phyloP scores from a whole-genome alignment of 768 basidiomycete species.

The Heimioporus sp. region DNA sequence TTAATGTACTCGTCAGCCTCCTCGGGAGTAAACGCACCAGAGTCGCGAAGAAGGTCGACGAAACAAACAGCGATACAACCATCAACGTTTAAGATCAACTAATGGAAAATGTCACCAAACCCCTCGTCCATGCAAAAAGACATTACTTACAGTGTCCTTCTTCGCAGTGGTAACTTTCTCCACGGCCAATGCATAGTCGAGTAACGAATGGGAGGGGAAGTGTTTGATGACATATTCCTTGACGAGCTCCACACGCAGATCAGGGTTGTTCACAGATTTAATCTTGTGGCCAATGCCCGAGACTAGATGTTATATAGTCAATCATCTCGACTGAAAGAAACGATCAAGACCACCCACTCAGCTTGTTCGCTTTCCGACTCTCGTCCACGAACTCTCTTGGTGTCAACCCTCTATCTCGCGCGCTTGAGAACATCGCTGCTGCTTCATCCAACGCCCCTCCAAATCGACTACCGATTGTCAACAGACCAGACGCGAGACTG shows the following conservation, averaged over 20 bases:
- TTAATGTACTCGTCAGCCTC: slow-evolving; percentile 98
- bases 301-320: slow-evolving; percentile 44
- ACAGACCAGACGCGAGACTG: slow-evolving; percentile 90
- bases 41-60: slow-evolving; percentile 89
- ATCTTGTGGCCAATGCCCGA: slow-evolving; percentile 99
- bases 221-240: slow-evolving; percentile 95
- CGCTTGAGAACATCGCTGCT: slow-evolving; percentile 91
- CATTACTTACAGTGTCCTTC: slow-evolving; percentile 77
- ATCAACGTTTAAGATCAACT: slow-evolving; percentile 95
- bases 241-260: slow-evolving; percentile 87
- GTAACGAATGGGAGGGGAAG: slow-evolving; percentile 92
- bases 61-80: slow-evolving; percentile 96
- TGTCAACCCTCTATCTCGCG: slow-evolving; percentile 87
- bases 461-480: slow-evolving; percentile 97
- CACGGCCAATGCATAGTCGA: slow-evolving; percentile 94
- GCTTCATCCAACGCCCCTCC: slow-evolving; percentile 99
- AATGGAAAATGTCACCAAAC: not conserved
- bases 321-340: slow-evolving; percentile 3
- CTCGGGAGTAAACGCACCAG: slow-evolving; percentile 91
- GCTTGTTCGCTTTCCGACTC: slow-evolving; percentile 89
- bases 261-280: slow-evolving; percentile 97
- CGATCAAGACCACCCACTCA: slow-evolving; percentile 55
- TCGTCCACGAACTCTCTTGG: slow-evolving; percentile 98
- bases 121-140: not conserved
- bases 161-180: slow-evolving; percentile 97